A percentile compares a stretch with the other conserved stretches of the same genome.
These are phyloP conservation scores for Kockiozyma suomiensis DNA, from an alignment of 805 yeast genomes.

Conservation along the genomic window DNA sequence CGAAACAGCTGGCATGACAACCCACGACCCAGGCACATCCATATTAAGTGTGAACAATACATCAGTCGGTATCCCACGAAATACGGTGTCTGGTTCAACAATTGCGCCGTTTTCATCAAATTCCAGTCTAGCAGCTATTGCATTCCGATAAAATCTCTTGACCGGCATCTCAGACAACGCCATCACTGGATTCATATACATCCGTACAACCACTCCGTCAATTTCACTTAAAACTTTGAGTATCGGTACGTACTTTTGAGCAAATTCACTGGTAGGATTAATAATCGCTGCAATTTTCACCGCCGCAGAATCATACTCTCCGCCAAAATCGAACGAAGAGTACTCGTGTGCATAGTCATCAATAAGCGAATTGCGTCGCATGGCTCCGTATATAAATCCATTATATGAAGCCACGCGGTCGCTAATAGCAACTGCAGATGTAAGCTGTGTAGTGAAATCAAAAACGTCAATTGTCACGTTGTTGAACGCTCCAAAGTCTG, in stretches of 20 bases:
- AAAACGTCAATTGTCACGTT: neutral
- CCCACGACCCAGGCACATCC: conserved; percentile 69
- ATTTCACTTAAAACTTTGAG: conserved; percentile 47
- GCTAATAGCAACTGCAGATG: conserved; percentile 7
- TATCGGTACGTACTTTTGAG: conserved; percentile 64
- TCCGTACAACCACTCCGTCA: conserved; percentile 54
- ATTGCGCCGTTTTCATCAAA: conserved; percentile 41
- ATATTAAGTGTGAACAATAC: conserved; percentile 58
- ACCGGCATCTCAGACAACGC: conserved; percentile 50
- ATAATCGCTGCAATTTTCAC: conserved; percentile 62
- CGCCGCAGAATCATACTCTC: conserved; percentile 40
- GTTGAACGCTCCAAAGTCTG: conserved; percentile 10
- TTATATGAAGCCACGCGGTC: conserved; percentile 15
- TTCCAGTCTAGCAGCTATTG: conserved; percentile 44
- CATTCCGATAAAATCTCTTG: conserved; percentile 61
- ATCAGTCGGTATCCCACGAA: conserved; percentile 55
- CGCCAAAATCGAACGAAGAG: conserved; percentile 35
- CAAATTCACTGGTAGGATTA: conserved; percentile 71
- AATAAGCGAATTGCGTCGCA: conserved; percentile 13
- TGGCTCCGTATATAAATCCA: conserved; percentile 5
- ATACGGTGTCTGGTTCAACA: conserved; percentile 41
- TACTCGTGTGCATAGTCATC: conserved; percentile 4
- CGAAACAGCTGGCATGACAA: conserved; percentile 56
- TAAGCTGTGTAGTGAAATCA: conserved; percentile 21
- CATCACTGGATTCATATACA: conserved; percentile 61